Evolutionary conservation across 1,284 basidiomycete species (phyloP).

Genomic region (Irpex sp.): DNA sequence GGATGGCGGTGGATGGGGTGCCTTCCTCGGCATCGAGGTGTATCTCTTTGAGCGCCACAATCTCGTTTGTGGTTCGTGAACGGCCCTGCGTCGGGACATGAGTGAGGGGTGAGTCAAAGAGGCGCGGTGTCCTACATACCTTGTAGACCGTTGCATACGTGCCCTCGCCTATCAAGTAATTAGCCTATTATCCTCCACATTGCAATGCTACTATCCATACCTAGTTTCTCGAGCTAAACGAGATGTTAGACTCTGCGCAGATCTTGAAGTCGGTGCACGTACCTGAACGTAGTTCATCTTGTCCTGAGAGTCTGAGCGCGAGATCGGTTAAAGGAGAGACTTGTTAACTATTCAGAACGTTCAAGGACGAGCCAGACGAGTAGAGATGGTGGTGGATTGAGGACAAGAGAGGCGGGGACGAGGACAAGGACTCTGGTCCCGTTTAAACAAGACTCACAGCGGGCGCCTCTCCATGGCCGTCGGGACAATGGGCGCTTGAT

Average conservation of each 20-base stretch:
- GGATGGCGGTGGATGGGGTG: constrained; percentile 92
- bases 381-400: background rate
- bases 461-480: background rate
- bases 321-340: background rate
- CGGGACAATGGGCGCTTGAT: background rate
- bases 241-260: constrained; percentile 2
- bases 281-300: constrained; percentile 71
- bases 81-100: constrained; percentile 54
- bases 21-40: constrained; percentile 96
- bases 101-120: constrained; percentile 5
- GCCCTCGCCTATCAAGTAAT: constrained; percentile 58
- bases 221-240: constrained; percentile 82
- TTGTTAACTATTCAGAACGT: background rate
- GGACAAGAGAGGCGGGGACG: background rate
- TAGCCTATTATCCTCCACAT: background rate
- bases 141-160: constrained; percentile 92
- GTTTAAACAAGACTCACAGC: background rate
- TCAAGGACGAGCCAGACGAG: background rate
- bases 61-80: constrained; percentile 84
- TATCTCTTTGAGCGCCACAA: constrained; percentile 91
- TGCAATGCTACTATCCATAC: constrained; percentile 28
- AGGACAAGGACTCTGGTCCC: constrained; percentile 3
- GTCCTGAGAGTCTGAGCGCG: background rate
- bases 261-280: constrained; percentile 16
- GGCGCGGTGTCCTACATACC: constrained; percentile 38